A percentile compares a stretch with the other conserved stretches of the same genome.
These are phyloP conservation scores for Lodderomyces metapsilosis DNA, from an alignment of 1,139 yeast species.

Conservation along the genomic window DNA sequence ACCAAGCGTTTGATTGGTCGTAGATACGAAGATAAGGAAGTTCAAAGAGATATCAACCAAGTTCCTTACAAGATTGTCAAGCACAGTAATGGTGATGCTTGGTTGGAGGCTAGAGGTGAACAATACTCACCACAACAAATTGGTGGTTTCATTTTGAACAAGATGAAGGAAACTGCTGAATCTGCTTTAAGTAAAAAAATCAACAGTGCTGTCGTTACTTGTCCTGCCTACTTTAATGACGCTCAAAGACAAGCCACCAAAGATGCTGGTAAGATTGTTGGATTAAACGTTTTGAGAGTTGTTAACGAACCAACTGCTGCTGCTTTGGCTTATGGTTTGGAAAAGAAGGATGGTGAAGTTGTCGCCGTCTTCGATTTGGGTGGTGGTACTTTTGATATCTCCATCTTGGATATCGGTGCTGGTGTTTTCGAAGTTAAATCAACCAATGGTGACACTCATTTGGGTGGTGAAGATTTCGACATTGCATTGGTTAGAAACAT, in stretches of 20 bases:
- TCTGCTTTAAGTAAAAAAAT: slow-evolving; percentile 82
- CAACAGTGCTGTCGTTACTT: slow-evolving; percentile 89
- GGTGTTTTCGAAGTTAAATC: slow-evolving; percentile 89
- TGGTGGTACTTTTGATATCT: slow-evolving; percentile 88
- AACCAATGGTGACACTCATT: slow-evolving; percentile 87
- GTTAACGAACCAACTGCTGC: slow-evolving; percentile 99
- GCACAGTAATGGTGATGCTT: slow-evolving; percentile 97
- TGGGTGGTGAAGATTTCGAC: slow-evolving; percentile 92
- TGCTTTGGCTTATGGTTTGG: slow-evolving; percentile 96
- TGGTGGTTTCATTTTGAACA: slow-evolving; percentile 95
- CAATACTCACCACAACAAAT: slow-evolving; percentile 93
- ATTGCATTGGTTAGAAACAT: slow-evolving; percentile 85
- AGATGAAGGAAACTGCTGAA: slow-evolving; percentile 97
- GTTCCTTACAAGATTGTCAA: slow-evolving; percentile 97
- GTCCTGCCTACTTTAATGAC: slow-evolving; percentile 97
- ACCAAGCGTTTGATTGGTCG: slow-evolving; percentile 99
- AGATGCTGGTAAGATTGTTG: slow-evolving; percentile 98
- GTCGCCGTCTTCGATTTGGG: slow-evolving; percentile 87
- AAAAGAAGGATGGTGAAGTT: slow-evolving; percentile 69
- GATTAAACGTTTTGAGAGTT: slow-evolving; percentile 92
- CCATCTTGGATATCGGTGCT: slow-evolving; percentile 80
- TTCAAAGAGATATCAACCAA: slow-evolving; percentile 93
- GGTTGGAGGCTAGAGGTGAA: slow-evolving; percentile 98
- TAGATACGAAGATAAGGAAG: slow-evolving; percentile 93
- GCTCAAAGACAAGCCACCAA: slow-evolving; percentile 98